Percentiles rank a stretch among this genome's conserved stretches.
These are phyloP conservation scores for Dalechampia spathulata DNA, from an alignment of 441 rosid species.

Conservation along the genomic window DNA sequence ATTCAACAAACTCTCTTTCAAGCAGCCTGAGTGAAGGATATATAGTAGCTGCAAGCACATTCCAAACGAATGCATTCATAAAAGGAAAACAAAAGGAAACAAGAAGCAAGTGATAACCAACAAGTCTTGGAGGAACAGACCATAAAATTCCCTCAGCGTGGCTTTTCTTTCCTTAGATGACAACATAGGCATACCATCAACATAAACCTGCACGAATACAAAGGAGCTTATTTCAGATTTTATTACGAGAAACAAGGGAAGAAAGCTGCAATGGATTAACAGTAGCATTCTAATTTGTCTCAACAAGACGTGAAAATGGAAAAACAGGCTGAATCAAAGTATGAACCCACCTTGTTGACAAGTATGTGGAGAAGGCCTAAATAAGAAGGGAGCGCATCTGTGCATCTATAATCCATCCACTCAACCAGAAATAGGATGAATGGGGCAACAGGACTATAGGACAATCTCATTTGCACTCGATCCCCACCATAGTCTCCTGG, in stretches of 20 bases:
- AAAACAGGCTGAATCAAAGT: background rate
- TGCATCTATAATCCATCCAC: constrained; percentile 65
- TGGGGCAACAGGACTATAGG: constrained; percentile 57
- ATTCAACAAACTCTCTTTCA: constrained; percentile 32
- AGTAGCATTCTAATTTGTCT: background rate
- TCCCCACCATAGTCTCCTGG: constrained; percentile 50
- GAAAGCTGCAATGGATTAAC: background rate
- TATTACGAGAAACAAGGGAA: background rate
- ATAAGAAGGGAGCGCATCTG: constrained; percentile 45
- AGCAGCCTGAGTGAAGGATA: constrained; percentile 59
- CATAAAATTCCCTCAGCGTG: constrained; percentile 56
- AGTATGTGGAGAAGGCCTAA: constrained; percentile 56
- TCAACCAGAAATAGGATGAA: constrained; percentile 45
- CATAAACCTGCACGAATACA: constrained; percentile 37
- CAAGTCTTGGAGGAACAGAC: constrained; percentile 23
- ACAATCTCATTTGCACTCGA: constrained; percentile 51
- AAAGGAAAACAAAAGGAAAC: constrained; percentile 3
- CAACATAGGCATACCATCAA: constrained; percentile 52
- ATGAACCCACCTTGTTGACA: constrained; percentile 41
- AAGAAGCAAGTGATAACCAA: background rate
- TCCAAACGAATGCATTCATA: constrained; percentile 7
- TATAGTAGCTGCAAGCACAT: constrained; percentile 43
- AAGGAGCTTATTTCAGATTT: constrained; percentile 8
- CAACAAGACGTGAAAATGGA: background rate
- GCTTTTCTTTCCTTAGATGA: constrained; percentile 57